Percentiles rank a stretch among this genome's conserved stretches.
Conservation (phyloP, 1,284 basidiomycete species). For the Marasmius sp. region DNA sequence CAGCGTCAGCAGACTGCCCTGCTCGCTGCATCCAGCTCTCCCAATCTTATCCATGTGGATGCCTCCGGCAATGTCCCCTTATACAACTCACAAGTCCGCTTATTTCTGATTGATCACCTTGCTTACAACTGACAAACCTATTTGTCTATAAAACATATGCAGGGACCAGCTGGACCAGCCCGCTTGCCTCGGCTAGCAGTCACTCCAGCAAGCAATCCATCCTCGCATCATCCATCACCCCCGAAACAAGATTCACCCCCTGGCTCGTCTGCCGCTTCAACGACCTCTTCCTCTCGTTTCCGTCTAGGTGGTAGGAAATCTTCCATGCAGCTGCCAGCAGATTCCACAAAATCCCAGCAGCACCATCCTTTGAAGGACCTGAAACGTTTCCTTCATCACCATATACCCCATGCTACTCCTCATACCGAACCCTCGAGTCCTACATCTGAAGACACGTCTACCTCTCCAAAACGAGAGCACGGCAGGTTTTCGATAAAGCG, state of each 20-base stretch:
- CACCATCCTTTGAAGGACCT: constrained; percentile 84
- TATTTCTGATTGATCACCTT: background rate
- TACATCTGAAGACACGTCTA: background rate
- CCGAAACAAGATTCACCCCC: background rate
- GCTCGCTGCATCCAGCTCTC: background rate
- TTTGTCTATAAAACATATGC: background rate
- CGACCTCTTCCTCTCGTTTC: constrained; percentile 11
- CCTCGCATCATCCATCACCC: background rate
- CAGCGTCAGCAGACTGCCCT: background rate
- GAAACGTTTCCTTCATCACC: constrained; percentile 89
- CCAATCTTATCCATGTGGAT: background rate
- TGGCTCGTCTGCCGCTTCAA: background rate
- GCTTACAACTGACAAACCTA: background rate
- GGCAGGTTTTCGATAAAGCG: constrained; percentile 31
- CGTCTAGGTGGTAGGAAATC: constrained; percentile 11
- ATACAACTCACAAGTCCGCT: background rate
- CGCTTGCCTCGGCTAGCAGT: background rate
- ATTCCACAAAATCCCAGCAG: constrained; percentile 10
- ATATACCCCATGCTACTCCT: constrained; percentile 59
- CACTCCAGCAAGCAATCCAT: background rate
- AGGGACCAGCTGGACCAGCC: background rate
- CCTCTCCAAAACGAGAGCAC: constrained; percentile 19
- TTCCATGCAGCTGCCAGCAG: constrained; percentile 10
- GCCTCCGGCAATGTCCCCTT: background rate
- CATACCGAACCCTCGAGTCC: constrained; percentile 7